Percentiles rank a stretch among this genome's conserved stretches.
Evolutionary conservation across 2,329 filamentous ascomycete species (phyloP).

Genomic region (Colletotrichum filicis): DNA sequence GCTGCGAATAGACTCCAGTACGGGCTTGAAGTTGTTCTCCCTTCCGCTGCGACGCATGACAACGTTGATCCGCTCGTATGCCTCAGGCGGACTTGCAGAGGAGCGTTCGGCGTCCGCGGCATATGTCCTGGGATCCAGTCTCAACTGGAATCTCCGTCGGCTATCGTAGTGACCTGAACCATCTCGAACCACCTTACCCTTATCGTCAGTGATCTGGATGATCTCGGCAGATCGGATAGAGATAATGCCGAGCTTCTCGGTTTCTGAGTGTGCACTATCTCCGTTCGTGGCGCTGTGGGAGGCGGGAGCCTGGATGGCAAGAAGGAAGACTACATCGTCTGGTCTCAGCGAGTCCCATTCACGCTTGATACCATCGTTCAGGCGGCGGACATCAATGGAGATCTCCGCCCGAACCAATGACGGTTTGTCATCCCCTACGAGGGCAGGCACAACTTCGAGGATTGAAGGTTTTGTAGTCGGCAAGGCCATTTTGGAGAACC

Average conservation of each 20-base stretch:
- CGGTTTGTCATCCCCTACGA: constrained; percentile 86
- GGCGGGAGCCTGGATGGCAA: constrained; percentile 76
- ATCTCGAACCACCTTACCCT: constrained; percentile 78
- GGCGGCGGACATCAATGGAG: constrained; percentile 80
- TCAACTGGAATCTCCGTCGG: constrained; percentile 79
- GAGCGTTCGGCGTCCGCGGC: constrained; percentile 77
- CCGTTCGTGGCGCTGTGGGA: constrained; percentile 65
- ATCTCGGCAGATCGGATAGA: constrained; percentile 86
- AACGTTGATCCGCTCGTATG: constrained; percentile 88
- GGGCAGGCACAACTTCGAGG: constrained; percentile 83
- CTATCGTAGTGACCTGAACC: constrained; percentile 70
- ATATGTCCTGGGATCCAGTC: constrained; percentile 83
- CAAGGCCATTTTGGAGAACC: constrained; percentile 92
- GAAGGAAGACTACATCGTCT: constrained; percentile 90
- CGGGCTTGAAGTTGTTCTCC: constrained; percentile 97
- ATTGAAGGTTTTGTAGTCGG: constrained; percentile 88
- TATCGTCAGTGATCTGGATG: constrained; percentile 86
- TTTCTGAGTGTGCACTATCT: constrained; percentile 54
- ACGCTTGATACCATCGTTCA: constrained; percentile 79
- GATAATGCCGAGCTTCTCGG: constrained; percentile 74
- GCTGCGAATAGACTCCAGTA: constrained; percentile 90
- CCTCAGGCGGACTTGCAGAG: constrained; percentile 75
- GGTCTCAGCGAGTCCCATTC: constrained; percentile 92
- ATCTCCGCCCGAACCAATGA: constrained; percentile 89
- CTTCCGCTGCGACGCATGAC: constrained; percentile 84